Percentiles rank a stretch among this genome's conserved stretches.
phyloP scores from a whole-genome alignment of 2,329 filamentous ascomycete species.

The Byssoonygena ceratinophila region DNA sequence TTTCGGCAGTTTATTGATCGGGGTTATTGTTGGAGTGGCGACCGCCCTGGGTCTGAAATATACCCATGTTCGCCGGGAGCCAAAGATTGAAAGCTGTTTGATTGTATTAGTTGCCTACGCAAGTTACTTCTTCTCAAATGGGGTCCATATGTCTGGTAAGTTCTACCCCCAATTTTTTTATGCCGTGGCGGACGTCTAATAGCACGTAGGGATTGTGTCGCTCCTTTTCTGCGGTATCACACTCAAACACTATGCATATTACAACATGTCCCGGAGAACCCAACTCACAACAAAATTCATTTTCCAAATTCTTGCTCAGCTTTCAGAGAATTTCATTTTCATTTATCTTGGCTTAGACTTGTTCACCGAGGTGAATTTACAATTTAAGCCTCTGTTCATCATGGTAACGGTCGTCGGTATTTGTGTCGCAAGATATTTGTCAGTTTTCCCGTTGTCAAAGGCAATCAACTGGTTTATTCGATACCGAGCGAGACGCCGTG shows the following conservation, averaged over 20 bases:
- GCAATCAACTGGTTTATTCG: conserved; percentile 88
- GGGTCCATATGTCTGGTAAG: conserved; percentile 87
- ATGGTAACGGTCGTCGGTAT: conserved; percentile 86
- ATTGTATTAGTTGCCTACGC: conserved; percentile 91
- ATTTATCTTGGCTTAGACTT: conserved; percentile 93
- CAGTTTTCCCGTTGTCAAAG: conserved; percentile 83
- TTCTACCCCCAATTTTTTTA: conserved; percentile 11
- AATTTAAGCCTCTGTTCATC: conserved; percentile 91
- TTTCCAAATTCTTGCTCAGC: conserved; percentile 85
- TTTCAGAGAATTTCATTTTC: conserved; percentile 99
- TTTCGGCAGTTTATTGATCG: conserved; percentile 85
- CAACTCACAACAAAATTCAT: conserved; percentile 97
- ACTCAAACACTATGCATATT: conserved; percentile 97
- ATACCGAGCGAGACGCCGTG: conserved; percentile 68
- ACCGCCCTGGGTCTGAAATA: conserved; percentile 88
- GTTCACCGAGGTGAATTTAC: conserved; percentile 78
- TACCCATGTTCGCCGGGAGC: conserved; percentile 81
- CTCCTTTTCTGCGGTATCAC: conserved; percentile 96
- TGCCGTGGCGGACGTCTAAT: background rate
- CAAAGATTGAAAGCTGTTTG: conserved; percentile 93
- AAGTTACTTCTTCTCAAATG: conserved; percentile 96
- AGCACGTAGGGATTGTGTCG: conserved; percentile 75
- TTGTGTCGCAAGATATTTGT: conserved; percentile 81
- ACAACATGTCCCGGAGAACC: conserved; percentile 97
- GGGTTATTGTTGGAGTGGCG: conserved; percentile 71